Evolutionary conservation across 2,329 filamentous ascomycete species (phyloP).

Genomic region (Sclerotinia subarctica): DNA sequence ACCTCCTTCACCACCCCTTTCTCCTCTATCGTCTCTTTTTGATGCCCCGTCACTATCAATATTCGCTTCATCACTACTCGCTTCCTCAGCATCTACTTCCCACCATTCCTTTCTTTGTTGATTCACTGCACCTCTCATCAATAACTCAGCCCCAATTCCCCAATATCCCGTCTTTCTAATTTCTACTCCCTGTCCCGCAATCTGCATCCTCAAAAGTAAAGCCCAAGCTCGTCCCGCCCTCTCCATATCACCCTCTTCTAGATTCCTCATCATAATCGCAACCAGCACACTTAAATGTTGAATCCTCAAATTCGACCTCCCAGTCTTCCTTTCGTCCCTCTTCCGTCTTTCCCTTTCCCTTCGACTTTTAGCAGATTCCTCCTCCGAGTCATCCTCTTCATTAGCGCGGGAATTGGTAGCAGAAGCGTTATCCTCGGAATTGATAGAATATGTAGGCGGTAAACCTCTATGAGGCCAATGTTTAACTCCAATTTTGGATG

Average conservation of each 20-base stretch:
- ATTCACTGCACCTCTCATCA: conserved; percentile 54
- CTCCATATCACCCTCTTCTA: conserved; percentile 66
- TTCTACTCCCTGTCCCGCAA: conserved; percentile 58
- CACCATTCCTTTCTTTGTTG: conserved; percentile 24
- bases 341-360: conserved; percentile 15
- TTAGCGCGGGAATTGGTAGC: not conserved
- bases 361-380: conserved; percentile 26
- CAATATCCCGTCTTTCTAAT: conserved; percentile 68
- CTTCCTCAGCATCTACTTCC: conserved; percentile 9
- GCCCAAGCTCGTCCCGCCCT: conserved; percentile 74
- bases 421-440: not conserved
- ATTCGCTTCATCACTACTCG: conserved; percentile 2
- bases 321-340: conserved; percentile 19
- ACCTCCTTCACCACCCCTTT: conserved; percentile 14
- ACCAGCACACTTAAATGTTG: conserved; percentile 65
- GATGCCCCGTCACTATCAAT: conserved; percentile 14
- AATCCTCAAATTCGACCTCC: conserved; percentile 40
- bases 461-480: conserved; percentile 53
- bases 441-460: conserved; percentile 22
- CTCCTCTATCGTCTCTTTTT: conserved; percentile 20
- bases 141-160: conserved; percentile 80
- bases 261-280: conserved; percentile 67
- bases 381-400: conserved; percentile 20
- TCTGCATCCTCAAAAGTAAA: conserved; percentile 63
- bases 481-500: conserved; percentile 33